Evolutionary conservation across 2,329 filamentous ascomycete genomes (phyloP).

Genomic region (Lecanicillium sp.): DNA sequence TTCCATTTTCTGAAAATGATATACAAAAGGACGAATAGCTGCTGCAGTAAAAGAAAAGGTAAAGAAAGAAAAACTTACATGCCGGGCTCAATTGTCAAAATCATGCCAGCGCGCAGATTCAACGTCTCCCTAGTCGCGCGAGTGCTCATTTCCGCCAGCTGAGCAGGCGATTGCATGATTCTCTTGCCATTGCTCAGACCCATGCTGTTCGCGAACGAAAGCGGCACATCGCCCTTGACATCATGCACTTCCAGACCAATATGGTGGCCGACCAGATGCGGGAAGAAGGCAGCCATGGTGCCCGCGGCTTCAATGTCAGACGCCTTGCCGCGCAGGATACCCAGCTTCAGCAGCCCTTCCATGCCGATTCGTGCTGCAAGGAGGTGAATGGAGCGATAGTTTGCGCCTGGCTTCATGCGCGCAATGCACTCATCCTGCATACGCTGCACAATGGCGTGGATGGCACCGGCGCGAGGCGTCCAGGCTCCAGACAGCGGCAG

Average conservation of each 20-base stretch:
- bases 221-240: conserved; percentile 33
- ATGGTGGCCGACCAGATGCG: conserved; percentile 57
- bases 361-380: conserved; percentile 66
- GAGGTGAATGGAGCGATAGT: conserved; percentile 65
- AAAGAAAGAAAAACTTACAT: conserved; percentile 36
- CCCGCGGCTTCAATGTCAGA: conserved; percentile 45
- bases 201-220: conserved; percentile 20
- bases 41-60: too few species aligned
- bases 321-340: conserved; percentile 58
- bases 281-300: conserved; percentile 55
- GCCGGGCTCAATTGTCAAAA: conserved; percentile 75
- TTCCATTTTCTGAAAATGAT: too few species aligned
- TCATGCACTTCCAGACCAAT: conserved; percentile 60
- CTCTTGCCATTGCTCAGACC: conserved; percentile 30
- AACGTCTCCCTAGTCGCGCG: conserved; percentile 25
- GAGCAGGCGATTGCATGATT: conserved; percentile 28
- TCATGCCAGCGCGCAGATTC: conserved; percentile 50
- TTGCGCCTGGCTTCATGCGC: conserved; percentile 57
- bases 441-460: conserved; percentile 68
- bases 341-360: conserved; percentile 59
- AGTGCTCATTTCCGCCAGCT: conserved; percentile 21
- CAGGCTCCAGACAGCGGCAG: conserved; percentile 69
- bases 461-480: conserved; percentile 56
- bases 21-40: too few species aligned
- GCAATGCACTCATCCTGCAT: conserved; percentile 75